Evolutionary conservation across 2,329 filamentous ascomycete genomes (phyloP), one percentile per base, ranked within the genome.

Genomic region (Oidium heveae): DNA sequence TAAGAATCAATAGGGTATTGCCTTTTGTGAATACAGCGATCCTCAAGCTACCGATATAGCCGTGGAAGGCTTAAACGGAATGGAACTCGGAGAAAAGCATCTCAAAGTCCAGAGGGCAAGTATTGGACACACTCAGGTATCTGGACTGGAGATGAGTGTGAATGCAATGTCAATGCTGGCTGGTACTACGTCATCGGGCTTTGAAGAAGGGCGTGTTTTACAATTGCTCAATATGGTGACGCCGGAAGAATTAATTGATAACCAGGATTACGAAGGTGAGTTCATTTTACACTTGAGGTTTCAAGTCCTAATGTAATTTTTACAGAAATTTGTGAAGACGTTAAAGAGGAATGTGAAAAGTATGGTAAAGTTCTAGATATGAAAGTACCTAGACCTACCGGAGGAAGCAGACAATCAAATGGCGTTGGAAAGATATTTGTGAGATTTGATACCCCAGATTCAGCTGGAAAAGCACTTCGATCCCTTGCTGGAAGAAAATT

Each of bases 221-320:
- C 89, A 94, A 69, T 72, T 98, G 58, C 77, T 98, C 64, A 98
- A 98, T 71, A 98, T 98, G 91, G 89, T 98, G 37, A 98, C 91
- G 0, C 75, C 87, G 0, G 91, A 98, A 62, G 91, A 98, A 68
- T 72, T 98, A 24, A 79, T 95, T 69, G 88, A 96, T 65, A 81
- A 80, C 53, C 88, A 96, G 37, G 91, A 98, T 64, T 96, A 95
- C 64, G 85, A 95, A 69, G 89, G 89, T 88, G 74, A 64, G 72
- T 55, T 24, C 16, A 52, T 7, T n/a, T 37, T 0, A 24, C 5
- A 9, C 9, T 43, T 15, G 20, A 2, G 33, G 32, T 47, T 5
- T 36, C 10, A 13, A n/a, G 49, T 28, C 44, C 52, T 59, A 22
- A 59, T 36, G 18, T 20, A 15, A 4, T 15, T 10, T 28, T 54